Percentiles rank a stretch among this genome's conserved stretches.
Evolutionary conservation across 202 grass and related monocot genomes (phyloP).

Genomic region (Sporobolus alterniflorus): DNA sequence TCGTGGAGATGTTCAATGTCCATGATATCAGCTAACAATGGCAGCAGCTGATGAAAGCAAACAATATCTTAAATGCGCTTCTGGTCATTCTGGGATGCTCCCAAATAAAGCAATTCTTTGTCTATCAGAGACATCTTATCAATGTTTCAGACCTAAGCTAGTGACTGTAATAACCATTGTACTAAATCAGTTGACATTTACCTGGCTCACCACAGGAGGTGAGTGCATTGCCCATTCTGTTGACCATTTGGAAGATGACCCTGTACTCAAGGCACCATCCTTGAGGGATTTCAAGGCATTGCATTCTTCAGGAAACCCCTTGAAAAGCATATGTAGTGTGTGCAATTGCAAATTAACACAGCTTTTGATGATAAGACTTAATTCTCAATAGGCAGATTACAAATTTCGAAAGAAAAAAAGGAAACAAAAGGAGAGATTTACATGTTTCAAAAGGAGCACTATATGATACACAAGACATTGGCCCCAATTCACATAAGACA

Average conservation of each 20-base stretch:
- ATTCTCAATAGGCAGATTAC: neutral
- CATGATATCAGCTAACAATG: neutral
- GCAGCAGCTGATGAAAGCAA: constrained; percentile 14
- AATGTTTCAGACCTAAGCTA: constrained; percentile 11
- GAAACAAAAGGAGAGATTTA: neutral
- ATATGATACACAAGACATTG: neutral
- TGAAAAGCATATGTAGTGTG: constrained; percentile 87
- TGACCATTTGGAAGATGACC: constrained; percentile 75
- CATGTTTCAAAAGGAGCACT: neutral
- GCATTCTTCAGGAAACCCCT: constrained; percentile 89
- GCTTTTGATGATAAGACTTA: neutral
- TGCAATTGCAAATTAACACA: neutral
- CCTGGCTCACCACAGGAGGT: constrained; percentile 74
- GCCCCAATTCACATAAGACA: neutral
- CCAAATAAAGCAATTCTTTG: neutral
- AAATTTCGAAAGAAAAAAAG: constrained; percentile 2
- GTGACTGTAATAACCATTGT: neutral
- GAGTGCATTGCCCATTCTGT: constrained; percentile 80
- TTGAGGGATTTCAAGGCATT: constrained; percentile 63
- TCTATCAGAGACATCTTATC: neutral
- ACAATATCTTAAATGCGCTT: neutral
- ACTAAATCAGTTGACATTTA: constrained; percentile 30
- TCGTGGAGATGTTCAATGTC: neutral
- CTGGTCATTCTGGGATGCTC: neutral
- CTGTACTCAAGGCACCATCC: constrained; percentile 70